Evolutionary conservation across 1,284 basidiomycete genomes (phyloP).

Genomic region (Apiotrichum laibachii): DNA sequence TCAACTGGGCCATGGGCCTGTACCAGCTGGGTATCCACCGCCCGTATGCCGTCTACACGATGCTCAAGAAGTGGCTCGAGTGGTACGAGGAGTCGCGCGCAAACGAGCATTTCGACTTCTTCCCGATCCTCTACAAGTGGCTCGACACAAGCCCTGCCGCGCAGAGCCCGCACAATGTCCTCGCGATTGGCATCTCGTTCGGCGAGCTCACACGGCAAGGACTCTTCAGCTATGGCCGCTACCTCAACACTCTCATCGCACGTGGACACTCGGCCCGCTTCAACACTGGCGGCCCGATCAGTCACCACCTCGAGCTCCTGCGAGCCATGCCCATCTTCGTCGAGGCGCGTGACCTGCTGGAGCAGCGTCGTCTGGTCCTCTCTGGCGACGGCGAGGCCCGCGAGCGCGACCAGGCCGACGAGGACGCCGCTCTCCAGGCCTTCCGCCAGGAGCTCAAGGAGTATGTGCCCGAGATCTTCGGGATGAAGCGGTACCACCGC

Average conservation of each 20-base stretch:
- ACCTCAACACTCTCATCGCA: slow-evolving; percentile 79
- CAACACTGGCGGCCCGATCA: slow-evolving; percentile 12
- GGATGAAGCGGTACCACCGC: slow-evolving; percentile 29
- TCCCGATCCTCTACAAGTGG: slow-evolving; percentile 70
- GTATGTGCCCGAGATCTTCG: slow-evolving; percentile 48
- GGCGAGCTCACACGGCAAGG: slow-evolving; percentile 73
- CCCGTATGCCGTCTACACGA: slow-evolving; percentile 72
- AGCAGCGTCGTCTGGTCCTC: slow-evolving; percentile 41
- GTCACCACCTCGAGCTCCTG: slow-evolving; percentile 43
- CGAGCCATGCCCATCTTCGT: slow-evolving; percentile 47
- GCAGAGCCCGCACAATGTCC: slow-evolving; percentile 60
- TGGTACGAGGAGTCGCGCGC: slow-evolving; percentile 30
- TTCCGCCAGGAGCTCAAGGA: slow-evolving; percentile 41
- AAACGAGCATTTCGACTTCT: slow-evolving; percentile 38
- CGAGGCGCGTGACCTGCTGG: slow-evolving; percentile 39
- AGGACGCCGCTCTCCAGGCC: slow-evolving; percentile 28
- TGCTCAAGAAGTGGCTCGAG: slow-evolving; percentile 69
- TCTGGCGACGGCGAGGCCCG: slow-evolving; percentile 39
- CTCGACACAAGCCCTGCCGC: slow-evolving; percentile 67
- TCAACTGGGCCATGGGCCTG: slow-evolving; percentile 82
- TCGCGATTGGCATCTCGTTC: slow-evolving; percentile 67
- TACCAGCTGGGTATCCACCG: slow-evolving; percentile 82
- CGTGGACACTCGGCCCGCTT: slow-evolving; percentile 56
- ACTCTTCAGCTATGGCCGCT: slow-evolving; percentile 78
- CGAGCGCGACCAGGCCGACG: slow-evolving; percentile 32